A percentile compares a stretch with the other conserved stretches of the same genome.
Conservation (phyloP, 2,329 filamentous ascomycete species). For the Epichloe sp. region DNA sequence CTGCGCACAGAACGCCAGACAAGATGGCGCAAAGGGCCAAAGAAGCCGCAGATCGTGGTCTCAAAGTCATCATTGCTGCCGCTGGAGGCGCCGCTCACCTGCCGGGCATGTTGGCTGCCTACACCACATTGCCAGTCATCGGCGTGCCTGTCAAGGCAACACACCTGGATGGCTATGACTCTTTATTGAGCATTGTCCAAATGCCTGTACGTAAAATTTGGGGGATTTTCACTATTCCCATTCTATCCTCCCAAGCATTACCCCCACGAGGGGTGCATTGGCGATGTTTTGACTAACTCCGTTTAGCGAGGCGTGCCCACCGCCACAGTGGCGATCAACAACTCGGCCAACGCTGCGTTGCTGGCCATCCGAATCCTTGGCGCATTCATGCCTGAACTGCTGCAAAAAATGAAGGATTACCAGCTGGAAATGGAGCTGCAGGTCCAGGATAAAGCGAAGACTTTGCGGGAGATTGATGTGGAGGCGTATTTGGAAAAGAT, state of each 20-base stretch:
- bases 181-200: slow-evolving; percentile 59
- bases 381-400: slow-evolving; percentile 39
- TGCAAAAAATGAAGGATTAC: slow-evolving; percentile 44
- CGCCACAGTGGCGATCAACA: slow-evolving; percentile 68
- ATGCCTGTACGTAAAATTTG: slow-evolving; percentile 47
- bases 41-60: slow-evolving; percentile 48
- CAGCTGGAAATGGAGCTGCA: slow-evolving; percentile 48
- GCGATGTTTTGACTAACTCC: slow-evolving; percentile 14
- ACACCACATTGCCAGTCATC: slow-evolving; percentile 61
- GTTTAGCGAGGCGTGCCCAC: slow-evolving; percentile 49
- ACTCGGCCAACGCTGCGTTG: slow-evolving; percentile 63
- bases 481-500: slow-evolving; percentile 36
- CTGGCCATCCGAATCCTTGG: slow-evolving; percentile 59
- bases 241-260: background rate
- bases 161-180: slow-evolving; percentile 58
- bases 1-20: slow-evolving; percentile 61
- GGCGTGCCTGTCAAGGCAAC: slow-evolving; percentile 67
- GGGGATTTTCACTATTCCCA: background rate
- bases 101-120: slow-evolving; percentile 61
- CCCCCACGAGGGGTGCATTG: slow-evolving; percentile 6
- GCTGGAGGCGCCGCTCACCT: slow-evolving; percentile 63
- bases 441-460: slow-evolving; percentile 49
- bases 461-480: slow-evolving; percentile 42
- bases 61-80: slow-evolving; percentile 63
- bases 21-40: slow-evolving; percentile 57